These are phyloP conservation scores for Lasiosphaeris hirsuta DNA, from an alignment of 495 filamentous ascomycete genomes.

Conservation along the genomic window DNA sequence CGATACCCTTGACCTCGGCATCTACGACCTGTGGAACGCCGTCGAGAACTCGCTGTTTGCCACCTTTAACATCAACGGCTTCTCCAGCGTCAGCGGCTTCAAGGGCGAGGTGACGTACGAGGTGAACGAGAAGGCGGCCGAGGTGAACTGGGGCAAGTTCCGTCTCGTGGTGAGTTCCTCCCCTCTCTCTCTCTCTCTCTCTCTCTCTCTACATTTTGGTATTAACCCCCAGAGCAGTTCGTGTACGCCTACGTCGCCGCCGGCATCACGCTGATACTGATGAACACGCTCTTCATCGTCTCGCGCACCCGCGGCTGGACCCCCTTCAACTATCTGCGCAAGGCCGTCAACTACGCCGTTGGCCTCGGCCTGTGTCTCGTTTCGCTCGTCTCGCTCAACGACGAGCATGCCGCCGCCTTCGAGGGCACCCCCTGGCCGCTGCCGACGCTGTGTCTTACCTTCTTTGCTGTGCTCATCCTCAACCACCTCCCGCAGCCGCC, in stretches of 20 bases:
- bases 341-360: constrained; percentile 32
- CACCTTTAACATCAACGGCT: constrained; percentile 26
- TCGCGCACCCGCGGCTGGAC: constrained; percentile 29
- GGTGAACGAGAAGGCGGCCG: constrained; percentile 7
- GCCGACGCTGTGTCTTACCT: constrained; percentile 33
- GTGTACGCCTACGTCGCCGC: constrained; percentile 44
- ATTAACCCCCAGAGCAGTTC: constrained; percentile 24
- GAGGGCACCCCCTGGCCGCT: constrained; percentile 37
- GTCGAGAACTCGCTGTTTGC: constrained; percentile 23
- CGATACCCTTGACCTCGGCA: not conserved
- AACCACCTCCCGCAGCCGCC: constrained; percentile 34
- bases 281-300: constrained; percentile 38
- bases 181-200: constrained; percentile 2
- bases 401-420: constrained; percentile 22
- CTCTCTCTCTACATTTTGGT: not conserved
- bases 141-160: constrained; percentile 41
- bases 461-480: constrained; percentile 32
- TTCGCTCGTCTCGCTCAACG: constrained; percentile 23
- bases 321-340: constrained; percentile 34
- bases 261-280: constrained; percentile 40
- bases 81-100: constrained; percentile 6
- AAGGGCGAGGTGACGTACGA: constrained; percentile 4
- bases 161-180: constrained; percentile 30
- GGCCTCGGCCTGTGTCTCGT: constrained; percentile 33
- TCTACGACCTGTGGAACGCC: not conserved